Conservation (phyloP, 305 asterid genomes). For the Solanum aculeatissimum region DNA sequence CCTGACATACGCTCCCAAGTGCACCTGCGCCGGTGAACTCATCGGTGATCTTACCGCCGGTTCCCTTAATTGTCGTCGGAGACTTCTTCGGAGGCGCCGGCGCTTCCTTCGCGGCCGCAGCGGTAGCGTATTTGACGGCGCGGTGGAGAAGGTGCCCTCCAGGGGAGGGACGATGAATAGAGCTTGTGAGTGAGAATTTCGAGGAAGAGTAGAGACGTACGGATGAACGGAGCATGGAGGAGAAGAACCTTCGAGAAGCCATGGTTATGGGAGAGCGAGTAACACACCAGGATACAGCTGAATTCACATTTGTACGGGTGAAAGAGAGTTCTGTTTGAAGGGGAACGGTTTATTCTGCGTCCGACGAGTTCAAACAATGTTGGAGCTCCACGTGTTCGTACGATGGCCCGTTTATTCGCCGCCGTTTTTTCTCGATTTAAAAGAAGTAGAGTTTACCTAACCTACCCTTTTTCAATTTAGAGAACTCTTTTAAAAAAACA, state of each 20-base stretch:
- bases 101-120: constrained; percentile 20
- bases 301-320: not conserved
- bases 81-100: constrained; percentile 12
- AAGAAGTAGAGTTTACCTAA: too few relatives aligned
- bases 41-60: constrained; percentile 35
- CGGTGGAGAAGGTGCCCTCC: constrained; percentile 30
- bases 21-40: constrained; percentile 46
- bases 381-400: constrained; percentile 6
- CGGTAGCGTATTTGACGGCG: constrained; percentile 22
- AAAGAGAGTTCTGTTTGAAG: not conserved
- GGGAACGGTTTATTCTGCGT: constrained; percentile 4
- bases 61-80: not conserved
- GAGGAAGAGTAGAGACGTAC: constrained; percentile 8
- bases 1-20: constrained; percentile 52
- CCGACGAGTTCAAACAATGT: constrained; percentile 11
- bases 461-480: too few relatives aligned
- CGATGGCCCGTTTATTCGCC: not conserved
- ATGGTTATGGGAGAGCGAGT: constrained; percentile 1
- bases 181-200: constrained; percentile 16
- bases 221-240: constrained; percentile 40
- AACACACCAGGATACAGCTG: not conserved
- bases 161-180: constrained; percentile 17
- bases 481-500: too few relatives aligned
- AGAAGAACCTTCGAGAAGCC: constrained; percentile 45
- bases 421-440: not conserved